Base-by-base conservation (phyloP, 2,329 filamentous ascomycete genomes). In the Claviceps fusiformis region DNA sequence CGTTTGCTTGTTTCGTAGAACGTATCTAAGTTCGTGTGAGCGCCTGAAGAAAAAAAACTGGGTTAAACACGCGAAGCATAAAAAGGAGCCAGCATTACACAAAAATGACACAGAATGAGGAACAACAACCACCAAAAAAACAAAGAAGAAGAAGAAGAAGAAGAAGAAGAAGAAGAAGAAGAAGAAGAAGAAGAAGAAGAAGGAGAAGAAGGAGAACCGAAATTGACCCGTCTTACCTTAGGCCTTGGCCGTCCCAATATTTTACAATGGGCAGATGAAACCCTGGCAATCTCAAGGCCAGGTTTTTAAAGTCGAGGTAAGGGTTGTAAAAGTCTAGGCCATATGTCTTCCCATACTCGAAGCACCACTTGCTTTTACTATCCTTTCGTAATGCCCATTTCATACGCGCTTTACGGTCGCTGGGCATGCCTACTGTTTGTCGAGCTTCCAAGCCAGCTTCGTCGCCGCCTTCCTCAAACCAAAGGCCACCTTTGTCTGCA, bases 21-120 rank as follows among this genome's bases (percentile, higher is more conserved):
- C 89, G 71, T 97, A 96, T 79, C 91, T 91, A 72, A 95, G 80
- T 62, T 83, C 78, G 72, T 95, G 88, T 75, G 87, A 86, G 76
- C 87, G 87, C 67, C 81, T 78, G 63, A 63, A 62, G 50, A 57
- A 56, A 63, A 63, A 51, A 57, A 56, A n/a, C 47, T 56, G 43
- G 57, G 54, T 62, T 62, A 60, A 64, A 39, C 35, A 46, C 41
- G 51, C 43, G 39, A 55, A 50, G 44, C 0, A 50, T 13, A 13
- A 54, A 50, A 43, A 31, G 15, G 3, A 24, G 24, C 24, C 24
- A 24, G 24, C 24, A 24, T 24, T 3, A 3, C 35, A 54, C 5
- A 27, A 39, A 31, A 48, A 35, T n/a, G 29, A 10, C 17, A 24
- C 51, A 13, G 19, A 58, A 53, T 50, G 53, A 56, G 44, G 47